Evolutionary conservation across 73 alveolate genomes (phyloP), one percentile per base, ranked within the genome.

Genomic region (Tetrahymena elliotti): DNA sequence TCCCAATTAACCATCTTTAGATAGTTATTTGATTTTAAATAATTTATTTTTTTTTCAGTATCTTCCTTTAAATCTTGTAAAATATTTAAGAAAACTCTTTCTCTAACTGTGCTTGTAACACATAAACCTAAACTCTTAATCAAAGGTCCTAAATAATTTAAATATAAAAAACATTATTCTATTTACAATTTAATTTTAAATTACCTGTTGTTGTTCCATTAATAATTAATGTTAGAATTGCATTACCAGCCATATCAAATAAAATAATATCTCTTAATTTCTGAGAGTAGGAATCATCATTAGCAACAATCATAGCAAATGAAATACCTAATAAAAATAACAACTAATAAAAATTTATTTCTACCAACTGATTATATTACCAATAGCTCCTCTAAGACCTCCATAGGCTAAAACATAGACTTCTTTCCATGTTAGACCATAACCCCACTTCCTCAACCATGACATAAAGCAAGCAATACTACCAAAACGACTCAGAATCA

Each of bases 311-410:
- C 54, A 97, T 92, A 1, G 98, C 97, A 47, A 97, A 95, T 7
- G 97, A 94, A 84, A 97, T 53, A 68, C 88, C 88, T 68, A 68
- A 68, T 6, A 18, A 3, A 31, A 68, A 10, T 9, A 68, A 68
- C 15, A 40, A 40, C 15, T 40, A 68, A 68, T 7, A 16, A 22
- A 0, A 68, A 7, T 31, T 4, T 68, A 1, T 22, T 27, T 68
- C 11, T 6, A 31, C 34, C n/a, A 18, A 7, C 16, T 27, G 2
- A 24, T 68, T 3, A 6, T 22, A 68, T 27, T 68, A 33, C 97
- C 96, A 40, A 97, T 97, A 41, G 97, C 97, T 40, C 98, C 98
- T 94, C 98, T 95, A 27, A 97, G 95, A 24, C 98, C 98, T 7
- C 97, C 97, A 68, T 93, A 96, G 3, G 97, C 95, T 38, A 96